Evolutionary conservation across 345 rosid species (phyloP).

Genomic region (Salix dunnii): DNA sequence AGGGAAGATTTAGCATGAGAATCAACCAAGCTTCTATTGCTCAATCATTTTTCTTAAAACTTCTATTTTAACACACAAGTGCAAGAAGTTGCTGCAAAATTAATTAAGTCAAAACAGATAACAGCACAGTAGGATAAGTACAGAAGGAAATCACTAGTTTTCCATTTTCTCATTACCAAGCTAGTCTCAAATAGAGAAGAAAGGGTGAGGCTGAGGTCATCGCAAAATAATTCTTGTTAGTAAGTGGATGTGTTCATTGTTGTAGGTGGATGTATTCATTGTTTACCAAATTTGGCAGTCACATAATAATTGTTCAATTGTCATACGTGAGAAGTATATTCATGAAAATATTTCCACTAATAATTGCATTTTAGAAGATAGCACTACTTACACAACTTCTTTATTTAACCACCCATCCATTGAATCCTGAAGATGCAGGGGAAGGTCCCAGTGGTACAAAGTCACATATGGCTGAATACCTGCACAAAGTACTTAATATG

Average conservation of each 20-base stretch:
- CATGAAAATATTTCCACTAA: background rate
- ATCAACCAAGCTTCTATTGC: background rate
- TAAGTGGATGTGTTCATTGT: too few relatives aligned
- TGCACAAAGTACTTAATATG: conserved; percentile 13
- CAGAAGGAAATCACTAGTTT: too few relatives aligned
- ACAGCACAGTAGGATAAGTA: too few relatives aligned
- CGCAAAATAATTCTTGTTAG: too few relatives aligned
- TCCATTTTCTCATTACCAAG: too few relatives aligned
- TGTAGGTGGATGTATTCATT: too few relatives aligned
- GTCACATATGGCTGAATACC: conserved; percentile 29
- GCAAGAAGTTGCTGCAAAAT: too few relatives aligned
- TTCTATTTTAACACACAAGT: too few relatives aligned
- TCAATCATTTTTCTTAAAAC: background rate
- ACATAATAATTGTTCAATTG: background rate
- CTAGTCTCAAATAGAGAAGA: too few relatives aligned
- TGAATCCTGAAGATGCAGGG: conserved; percentile 65
- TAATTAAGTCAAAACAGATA: too few relatives aligned
- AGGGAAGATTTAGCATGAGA: too few relatives aligned
- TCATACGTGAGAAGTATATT: background rate
- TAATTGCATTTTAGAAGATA: background rate
- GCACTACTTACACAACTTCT: conserved; percentile 65
- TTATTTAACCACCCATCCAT: conserved; percentile 72
- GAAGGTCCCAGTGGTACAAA: conserved; percentile 35
- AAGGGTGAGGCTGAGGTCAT: too few relatives aligned
- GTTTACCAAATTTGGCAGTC: background rate